Base-by-base conservation (phyloP, 1,139 yeast genomes). In the Wickerhamiella pararugosa region DNA sequence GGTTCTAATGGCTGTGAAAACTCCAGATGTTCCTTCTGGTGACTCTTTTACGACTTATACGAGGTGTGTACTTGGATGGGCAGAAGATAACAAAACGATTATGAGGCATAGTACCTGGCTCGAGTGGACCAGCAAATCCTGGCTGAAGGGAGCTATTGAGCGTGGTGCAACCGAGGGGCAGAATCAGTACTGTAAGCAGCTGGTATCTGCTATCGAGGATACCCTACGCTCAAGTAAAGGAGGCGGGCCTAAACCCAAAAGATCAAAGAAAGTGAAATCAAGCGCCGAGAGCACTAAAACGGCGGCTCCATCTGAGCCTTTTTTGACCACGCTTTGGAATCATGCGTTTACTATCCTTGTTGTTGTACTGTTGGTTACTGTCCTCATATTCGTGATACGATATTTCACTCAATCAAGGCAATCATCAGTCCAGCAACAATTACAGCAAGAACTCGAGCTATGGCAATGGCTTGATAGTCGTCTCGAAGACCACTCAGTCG, bases 1-100 rank as follows among this genome's bases (percentile, higher is more conserved):
- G 32, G 78, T 83, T 2, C 70, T 74, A 33, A 87, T 81, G 52
- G 58, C 70, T 1, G 81, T 94, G 0, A 69, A 69, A 25, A 81
- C 95, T 0, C 98, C 97, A 0, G 97, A 90, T 62, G 97, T 92
- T 8, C 99, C 99, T 1, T 79, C 86, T 45, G 99, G 99, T 5
- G 73, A 71, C 51, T 69, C 83, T 1, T 92, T 92, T 60, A 70
- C 75, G 42, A 80, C 87, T 6, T 71, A 73, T 43, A 81, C 96
- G 0, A 71, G 75, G 44, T 56, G 56, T 34, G 27, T 32, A 2
- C 56, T 87, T 11, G 71, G 77, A 36, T 92, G 98, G 98, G 93
- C 74, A 1, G 69, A 70, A 2, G 69, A 73, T 49, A 84, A 86
- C 59, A 49, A 64, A 7, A 84, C 97, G 3, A 69, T 68, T 43